These are phyloP conservation scores for Quercus gilva DNA, from an alignment of 306 rosid genomes.

Conservation along the genomic window DNA sequence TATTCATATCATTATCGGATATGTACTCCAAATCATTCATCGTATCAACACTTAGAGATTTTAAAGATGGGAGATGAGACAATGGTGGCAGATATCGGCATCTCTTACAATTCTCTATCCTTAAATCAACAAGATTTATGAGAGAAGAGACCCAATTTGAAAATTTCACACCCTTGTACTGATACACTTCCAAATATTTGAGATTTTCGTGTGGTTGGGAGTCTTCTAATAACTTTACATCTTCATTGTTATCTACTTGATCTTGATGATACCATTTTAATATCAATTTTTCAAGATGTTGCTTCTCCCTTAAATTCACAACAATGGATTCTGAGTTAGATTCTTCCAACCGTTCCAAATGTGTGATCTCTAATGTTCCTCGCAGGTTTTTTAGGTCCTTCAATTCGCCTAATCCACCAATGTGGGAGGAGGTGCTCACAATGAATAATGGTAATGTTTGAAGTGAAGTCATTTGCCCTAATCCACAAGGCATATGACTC, in stretches of 20 bases:
- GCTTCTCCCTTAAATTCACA: background rate
- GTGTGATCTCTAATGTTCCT: background rate
- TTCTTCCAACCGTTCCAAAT: background rate
- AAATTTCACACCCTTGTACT: background rate
- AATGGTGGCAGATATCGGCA: background rate
- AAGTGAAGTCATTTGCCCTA: background rate
- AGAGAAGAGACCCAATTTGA: background rate
- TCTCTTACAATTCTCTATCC: background rate
- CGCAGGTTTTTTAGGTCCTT: background rate
- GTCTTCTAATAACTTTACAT: background rate
- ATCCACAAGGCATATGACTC: too few relatives aligned
- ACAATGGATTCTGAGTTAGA: background rate
- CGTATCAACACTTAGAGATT: rapidly evolving
- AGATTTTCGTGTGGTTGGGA: background rate
- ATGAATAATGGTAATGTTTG: background rate
- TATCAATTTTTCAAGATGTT: background rate
- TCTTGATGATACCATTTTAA: background rate
- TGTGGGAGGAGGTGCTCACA: background rate
- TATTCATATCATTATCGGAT: background rate
- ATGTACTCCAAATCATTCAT: background rate
- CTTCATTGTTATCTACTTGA: background rate
- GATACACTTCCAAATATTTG: background rate
- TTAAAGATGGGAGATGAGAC: background rate
- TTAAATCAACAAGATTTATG: background rate
- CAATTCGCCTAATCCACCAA: background rate